Evolutionary conservation across 805 yeast species (phyloP), one percentile per base, ranked within the genome.

Genomic region (Schwanniomyces polymorphus): DNA sequence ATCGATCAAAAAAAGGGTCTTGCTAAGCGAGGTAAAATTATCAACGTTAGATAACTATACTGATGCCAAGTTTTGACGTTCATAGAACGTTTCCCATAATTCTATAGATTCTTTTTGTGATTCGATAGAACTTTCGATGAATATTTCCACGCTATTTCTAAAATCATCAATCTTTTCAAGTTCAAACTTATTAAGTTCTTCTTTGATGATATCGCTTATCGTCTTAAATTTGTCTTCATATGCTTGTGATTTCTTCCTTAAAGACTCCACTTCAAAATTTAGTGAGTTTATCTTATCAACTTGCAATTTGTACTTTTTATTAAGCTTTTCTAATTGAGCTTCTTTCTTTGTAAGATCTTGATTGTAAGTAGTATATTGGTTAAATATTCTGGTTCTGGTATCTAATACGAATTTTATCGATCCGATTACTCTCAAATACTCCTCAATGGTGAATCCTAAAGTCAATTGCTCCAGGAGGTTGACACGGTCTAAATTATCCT

Each of bases 51-150:
- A 18, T 25, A 21, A 26, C 44, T 55, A 58, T n/a, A 50, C 54
- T 38, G 48, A 38, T 18, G 56, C 57, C 27, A 63, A 51, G 38
- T 53, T 45, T 45, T 72, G 74, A 12, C 71, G 58, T 51, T 85
- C 88, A 60, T 90, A 91, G 61, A 92, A 94, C 0, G 91, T 83
- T 63, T 88, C 94, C 89, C 92, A 88, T n/a, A 85, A 64, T 60
- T 88, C 95, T 49, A 88, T 88, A 27, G 86, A 83, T 63, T 91
- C 97, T 68, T 94, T 94, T 67, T 94, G 99, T 27, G 91, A 78
- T 67, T 94, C 99, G 45, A 91, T 87, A 21, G 94, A 80, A 44
- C 94, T 82, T 65, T 94, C 98, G 61, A 95, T 79, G 58, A 84
- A 91, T 10, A 92, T 85, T 66, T 94, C 99, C 44, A 92, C 88